A percentile compares a stretch with the other conserved stretches of the same genome.
These are phyloP conservation scores for Aegilops umbellulata DNA, from an alignment of 176 grass and related monocot genomes.

Conservation along the genomic window DNA sequence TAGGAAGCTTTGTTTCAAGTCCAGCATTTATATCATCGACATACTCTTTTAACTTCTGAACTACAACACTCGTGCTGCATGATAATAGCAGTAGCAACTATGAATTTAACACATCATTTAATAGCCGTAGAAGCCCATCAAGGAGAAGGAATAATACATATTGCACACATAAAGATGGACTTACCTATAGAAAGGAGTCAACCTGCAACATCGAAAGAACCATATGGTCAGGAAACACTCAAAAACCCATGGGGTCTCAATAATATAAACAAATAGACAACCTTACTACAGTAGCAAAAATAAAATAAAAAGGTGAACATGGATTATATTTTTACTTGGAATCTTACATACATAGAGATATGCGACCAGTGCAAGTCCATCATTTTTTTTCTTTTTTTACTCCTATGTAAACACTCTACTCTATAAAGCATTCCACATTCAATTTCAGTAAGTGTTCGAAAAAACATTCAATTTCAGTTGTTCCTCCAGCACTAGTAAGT, in stretches of 20 bases:
- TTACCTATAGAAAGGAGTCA: slow-evolving; percentile 98
- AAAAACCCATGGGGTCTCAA: slow-evolving; percentile 7
- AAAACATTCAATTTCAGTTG: too few species aligned
- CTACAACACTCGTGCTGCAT: slow-evolving; percentile 54
- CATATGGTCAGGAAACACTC: slow-evolving; percentile 29
- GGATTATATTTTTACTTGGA: neutral
- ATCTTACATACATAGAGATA: neutral
- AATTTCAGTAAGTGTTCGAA: neutral
- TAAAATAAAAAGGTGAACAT: neutral
- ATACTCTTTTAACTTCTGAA: slow-evolving; percentile 77
- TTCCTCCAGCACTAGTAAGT: neutral
- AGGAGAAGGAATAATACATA: slow-evolving; percentile 12
- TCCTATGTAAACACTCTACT: neutral
- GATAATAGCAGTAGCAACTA: slow-evolving; percentile 26
- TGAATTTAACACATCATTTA: slow-evolving; percentile 11
- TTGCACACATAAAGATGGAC: slow-evolving; percentile 4
- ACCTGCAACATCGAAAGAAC: slow-evolving; percentile 51
- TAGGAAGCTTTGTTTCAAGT: slow-evolving; percentile 56
- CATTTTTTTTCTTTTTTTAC: neutral
- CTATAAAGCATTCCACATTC: neutral
- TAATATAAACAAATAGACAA: neutral
- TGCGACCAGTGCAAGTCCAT: neutral
- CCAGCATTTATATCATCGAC: slow-evolving; percentile 75
- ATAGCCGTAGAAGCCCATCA: neutral
- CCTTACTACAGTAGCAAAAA: neutral